Conservation (phyloP, 495 filamentous ascomycete species). For the Penicillium cosmopolitanum region DNA sequence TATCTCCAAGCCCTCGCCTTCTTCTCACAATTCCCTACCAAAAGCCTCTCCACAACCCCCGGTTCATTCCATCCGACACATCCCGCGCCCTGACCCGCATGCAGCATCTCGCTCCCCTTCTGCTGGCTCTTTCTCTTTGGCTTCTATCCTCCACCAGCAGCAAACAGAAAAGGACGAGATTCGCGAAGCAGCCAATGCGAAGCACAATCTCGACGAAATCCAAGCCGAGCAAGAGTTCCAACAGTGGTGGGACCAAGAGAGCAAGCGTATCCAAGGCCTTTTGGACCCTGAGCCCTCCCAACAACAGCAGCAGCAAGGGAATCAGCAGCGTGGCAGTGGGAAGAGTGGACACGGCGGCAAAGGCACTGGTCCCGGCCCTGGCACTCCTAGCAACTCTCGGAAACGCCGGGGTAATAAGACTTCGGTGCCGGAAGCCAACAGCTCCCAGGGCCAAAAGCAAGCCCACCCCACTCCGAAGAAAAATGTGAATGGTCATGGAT, state of each 20-base stretch:
- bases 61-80: constrained; percentile 55
- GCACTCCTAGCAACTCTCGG: constrained; percentile 21
- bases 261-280: constrained; percentile 68
- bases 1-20: constrained; percentile 26
- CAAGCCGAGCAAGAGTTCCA: constrained; percentile 96
- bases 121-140: constrained; percentile 69
- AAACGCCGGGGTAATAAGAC: constrained; percentile 38
- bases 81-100: constrained; percentile 45
- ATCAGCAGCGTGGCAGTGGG: constrained; percentile 14
- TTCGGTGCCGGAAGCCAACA: constrained; percentile 7
- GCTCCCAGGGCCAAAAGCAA: constrained; percentile 13
- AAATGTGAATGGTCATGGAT: constrained; percentile 11
- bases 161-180: constrained; percentile 81
- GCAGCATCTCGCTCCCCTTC: constrained; percentile 48
- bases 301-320: constrained; percentile 12
- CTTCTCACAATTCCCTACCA: constrained; percentile 25
- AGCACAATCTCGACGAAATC: constrained; percentile 87
- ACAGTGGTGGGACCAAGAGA: constrained; percentile 97
- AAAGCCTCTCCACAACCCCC: constrained; percentile 35
- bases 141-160: constrained; percentile 89
- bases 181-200: constrained; percentile 76
- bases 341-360: constrained; percentile 35
- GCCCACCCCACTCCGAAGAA: constrained; percentile 17
- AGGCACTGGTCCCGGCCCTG: constrained; percentile 2
- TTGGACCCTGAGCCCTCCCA: constrained; percentile 53